phyloP scores from a whole-genome alignment of 2,329 filamentous ascomycete genomes.

The Aspergillus pseudoterreus region DNA sequence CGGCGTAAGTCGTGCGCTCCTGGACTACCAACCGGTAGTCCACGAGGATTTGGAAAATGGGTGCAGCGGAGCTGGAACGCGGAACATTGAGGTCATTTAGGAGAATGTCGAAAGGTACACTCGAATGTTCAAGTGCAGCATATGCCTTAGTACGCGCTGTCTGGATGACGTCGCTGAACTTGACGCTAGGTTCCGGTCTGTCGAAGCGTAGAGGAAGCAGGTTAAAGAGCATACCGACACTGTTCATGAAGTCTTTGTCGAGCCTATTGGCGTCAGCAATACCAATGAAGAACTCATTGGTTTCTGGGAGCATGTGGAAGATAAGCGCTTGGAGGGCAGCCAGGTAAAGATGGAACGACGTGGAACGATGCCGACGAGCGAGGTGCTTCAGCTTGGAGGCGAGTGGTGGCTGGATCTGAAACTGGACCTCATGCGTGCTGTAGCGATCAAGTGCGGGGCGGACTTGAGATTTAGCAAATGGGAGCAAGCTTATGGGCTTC shows the following conservation, averaged over 20 bases:
- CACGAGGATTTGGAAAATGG: no score
- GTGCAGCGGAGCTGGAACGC: no score
- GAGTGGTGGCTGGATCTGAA: not conserved
- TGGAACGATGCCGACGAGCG: conserved; percentile 6
- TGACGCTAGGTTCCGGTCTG: not conserved
- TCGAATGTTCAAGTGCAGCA: conserved; percentile 41
- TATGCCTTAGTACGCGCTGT: conserved; percentile 24
- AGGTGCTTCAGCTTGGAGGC: not conserved
- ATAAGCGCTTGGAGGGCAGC: conserved; percentile 37
- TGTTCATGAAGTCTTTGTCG: conserved; percentile 29
- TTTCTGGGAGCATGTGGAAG: conserved; percentile 37
- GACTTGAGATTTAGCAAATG: not conserved
- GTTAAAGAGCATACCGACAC: conserved; percentile 49
- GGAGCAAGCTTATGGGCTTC: no score
- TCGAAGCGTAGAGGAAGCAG: conserved; percentile 45
- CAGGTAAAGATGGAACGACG: conserved; percentile 46
- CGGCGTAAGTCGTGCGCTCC: no score
- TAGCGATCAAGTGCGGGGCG: conserved; percentile 30
- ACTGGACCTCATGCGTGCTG: conserved; percentile 19
- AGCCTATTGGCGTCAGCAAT: conserved; percentile 44
- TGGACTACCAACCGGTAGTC: no score
- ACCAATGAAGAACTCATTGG: conserved; percentile 45
- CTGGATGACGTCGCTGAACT: conserved; percentile 23
- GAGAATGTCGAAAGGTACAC: not conserved
- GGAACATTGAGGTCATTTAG: no score